Evolutionary conservation across 257 asterid species (phyloP).

Genomic region (Scutellaria baicalensis): DNA sequence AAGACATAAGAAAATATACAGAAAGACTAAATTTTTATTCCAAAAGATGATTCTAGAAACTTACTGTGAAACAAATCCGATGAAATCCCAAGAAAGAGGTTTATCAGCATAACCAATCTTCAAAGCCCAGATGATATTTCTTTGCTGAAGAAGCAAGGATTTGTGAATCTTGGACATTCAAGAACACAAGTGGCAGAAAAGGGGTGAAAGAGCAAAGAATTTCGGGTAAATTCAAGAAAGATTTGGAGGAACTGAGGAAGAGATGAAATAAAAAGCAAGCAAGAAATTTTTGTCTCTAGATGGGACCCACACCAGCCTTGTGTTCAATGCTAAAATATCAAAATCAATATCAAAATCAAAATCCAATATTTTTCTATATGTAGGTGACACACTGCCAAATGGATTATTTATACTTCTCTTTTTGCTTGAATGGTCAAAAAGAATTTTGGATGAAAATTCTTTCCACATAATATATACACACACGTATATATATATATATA

Average conservation of each 20-base stretch:
- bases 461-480: not conserved
- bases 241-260: slow-evolving; percentile 10
- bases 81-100: slow-evolving; percentile 7
- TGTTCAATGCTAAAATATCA: slow-evolving; percentile 15
- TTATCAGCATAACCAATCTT: slow-evolving; percentile 22
- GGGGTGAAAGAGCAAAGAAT: slow-evolving; percentile 26
- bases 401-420: not conserved
- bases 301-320: slow-evolving; percentile 33
- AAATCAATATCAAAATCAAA: not conserved
- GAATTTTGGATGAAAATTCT: not conserved
- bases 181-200: slow-evolving; percentile 8
- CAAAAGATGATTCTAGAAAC: slow-evolving; percentile 8
- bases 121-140: slow-evolving; percentile 30
- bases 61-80: slow-evolving; percentile 24
- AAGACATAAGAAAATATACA: not conserved
- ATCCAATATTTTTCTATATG: slow-evolving; percentile 1
- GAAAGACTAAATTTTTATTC: not conserved
- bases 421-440: slow-evolving; percentile 17
- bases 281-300: slow-evolving; percentile 27
- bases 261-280: slow-evolving; percentile 30
- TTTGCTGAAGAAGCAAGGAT: slow-evolving; percentile 12
- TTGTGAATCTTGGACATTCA: slow-evolving; percentile 32
- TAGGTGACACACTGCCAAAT: slow-evolving; percentile 8
- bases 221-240: slow-evolving; percentile 17
- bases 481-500: not conserved